These are phyloP conservation scores for Jacaranda mimosifolia DNA, from an alignment of 257 asterid species.

Conservation along the genomic window DNA sequence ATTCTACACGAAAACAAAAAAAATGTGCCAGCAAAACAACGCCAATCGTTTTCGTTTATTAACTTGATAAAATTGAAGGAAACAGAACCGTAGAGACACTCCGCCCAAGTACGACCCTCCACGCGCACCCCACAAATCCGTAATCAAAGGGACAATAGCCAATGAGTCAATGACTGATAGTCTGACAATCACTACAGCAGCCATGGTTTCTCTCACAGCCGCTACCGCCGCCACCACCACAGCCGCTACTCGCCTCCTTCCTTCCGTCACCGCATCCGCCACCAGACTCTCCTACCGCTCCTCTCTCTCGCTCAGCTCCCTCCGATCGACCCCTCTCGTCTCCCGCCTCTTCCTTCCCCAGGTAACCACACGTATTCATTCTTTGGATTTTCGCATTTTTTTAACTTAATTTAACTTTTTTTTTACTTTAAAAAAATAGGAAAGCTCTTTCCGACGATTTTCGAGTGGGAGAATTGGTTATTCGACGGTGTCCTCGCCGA, in stretches of 20 bases:
- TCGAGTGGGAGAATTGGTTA: conserved; percentile 59
- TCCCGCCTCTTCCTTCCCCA: conserved; percentile 60
- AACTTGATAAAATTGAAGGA: conserved; percentile 37
- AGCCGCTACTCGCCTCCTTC: conserved; percentile 54
- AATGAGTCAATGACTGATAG: conserved; percentile 35
- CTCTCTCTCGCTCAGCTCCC: conserved; percentile 50
- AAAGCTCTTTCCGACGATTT: conserved; percentile 43
- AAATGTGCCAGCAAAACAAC: too few relatives aligned
- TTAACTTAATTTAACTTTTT: neutral
- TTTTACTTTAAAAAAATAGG: conserved; percentile 41
- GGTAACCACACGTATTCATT: conserved; percentile 40
- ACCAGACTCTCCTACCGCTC: conserved; percentile 48
- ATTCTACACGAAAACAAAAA: too few relatives aligned
- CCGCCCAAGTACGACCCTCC: conserved; percentile 38
- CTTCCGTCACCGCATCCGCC: conserved; percentile 48
- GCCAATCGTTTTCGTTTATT: too few relatives aligned
- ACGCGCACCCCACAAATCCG: conserved; percentile 50
- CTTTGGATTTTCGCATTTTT: neutral
- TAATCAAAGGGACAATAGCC: conserved; percentile 30
- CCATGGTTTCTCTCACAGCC: conserved; percentile 66
- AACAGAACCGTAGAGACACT: conserved; percentile 34
- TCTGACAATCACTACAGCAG: conserved; percentile 36
- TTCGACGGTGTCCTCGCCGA: conserved; percentile 67
- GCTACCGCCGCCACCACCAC: conserved; percentile 46
- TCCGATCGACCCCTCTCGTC: conserved; percentile 66